These are phyloP conservation scores for Diaporthe ilicicola DNA, from an alignment of 2,329 filamentous ascomycete species.

Conservation along the genomic window DNA sequence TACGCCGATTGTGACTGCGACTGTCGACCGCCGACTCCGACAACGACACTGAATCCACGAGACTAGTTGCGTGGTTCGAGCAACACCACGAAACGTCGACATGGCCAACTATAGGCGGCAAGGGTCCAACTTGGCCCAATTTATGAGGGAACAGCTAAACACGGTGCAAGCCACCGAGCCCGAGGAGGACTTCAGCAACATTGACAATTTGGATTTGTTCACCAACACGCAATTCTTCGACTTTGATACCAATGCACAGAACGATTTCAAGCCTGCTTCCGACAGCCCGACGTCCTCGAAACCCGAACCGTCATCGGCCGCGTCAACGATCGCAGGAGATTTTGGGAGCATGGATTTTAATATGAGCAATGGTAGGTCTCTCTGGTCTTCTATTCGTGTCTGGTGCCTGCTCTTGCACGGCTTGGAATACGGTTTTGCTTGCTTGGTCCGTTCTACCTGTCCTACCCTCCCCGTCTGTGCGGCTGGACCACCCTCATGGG, in stretches of 20 bases:
- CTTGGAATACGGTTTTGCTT: not conserved
- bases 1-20: not conserved
- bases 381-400: conserved; percentile 3
- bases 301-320: conserved; percentile 48
- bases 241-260: conserved; percentile 72
- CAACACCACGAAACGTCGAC: conserved; percentile 19
- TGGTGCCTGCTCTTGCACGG: not conserved
- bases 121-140: conserved; percentile 88
- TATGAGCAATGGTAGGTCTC: conserved; percentile 29
- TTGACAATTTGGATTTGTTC: conserved; percentile 80
- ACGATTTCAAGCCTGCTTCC: conserved; percentile 56
- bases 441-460: not conserved
- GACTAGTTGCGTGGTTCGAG: conserved; percentile 22
- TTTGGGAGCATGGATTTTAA: conserved; percentile 58
- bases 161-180: conserved; percentile 68
- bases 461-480: not conserved
- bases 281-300: conserved; percentile 48
- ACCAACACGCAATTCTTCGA: conserved; percentile 86
- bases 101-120: conserved; percentile 83
- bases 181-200: conserved; percentile 65
- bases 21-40: not conserved
- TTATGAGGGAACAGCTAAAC: conserved; percentile 83
- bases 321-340: conserved; percentile 52
- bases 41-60: not conserved
- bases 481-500: not conserved